A percentile compares a stretch with the other conserved stretches of the same genome.
Conservation (phyloP, 495 filamentous ascomycete genomes). For the Hypoxylon crocopeplum region DNA sequence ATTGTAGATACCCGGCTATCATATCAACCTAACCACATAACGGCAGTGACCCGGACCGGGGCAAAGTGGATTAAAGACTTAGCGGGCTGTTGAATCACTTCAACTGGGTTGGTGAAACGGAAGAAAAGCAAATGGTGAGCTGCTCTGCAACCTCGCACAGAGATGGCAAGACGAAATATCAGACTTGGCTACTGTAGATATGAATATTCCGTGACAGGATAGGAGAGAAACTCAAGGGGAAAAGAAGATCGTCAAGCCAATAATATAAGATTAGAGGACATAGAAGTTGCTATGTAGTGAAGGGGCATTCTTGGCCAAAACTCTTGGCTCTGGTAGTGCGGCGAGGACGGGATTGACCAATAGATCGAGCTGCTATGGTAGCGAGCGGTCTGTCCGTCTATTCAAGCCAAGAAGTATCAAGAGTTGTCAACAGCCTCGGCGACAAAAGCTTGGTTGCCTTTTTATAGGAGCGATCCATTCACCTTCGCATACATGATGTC, state of each 20-base stretch:
- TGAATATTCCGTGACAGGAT: not conserved
- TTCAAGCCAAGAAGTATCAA: slow-evolving; percentile 23
- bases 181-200: not conserved
- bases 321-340: slow-evolving; percentile 35
- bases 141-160: slow-evolving; percentile 13
- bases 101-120: slow-evolving; percentile 22
- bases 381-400: no score
- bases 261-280: slow-evolving; percentile 20
- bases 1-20: not conserved
- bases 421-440: slow-evolving; percentile 2
- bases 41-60: slow-evolving; percentile 1
- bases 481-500: not conserved
- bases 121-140: slow-evolving; percentile 1
- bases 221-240: not conserved
- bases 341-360: slow-evolving; percentile 17
- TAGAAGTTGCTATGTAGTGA: not conserved
- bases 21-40: slow-evolving; percentile 12
- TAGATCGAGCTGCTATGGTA: slow-evolving; percentile 8
- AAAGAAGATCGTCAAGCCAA: slow-evolving; percentile 19
- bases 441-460: slow-evolving; percentile 27
- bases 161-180: not conserved
- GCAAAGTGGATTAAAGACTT: not conserved
- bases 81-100: not conserved
- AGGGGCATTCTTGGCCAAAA: slow-evolving; percentile 37
- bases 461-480: not conserved